These are phyloP conservation scores for Pichia sp. DNA, from an alignment of 1,139 yeast species.

Conservation along the genomic window DNA sequence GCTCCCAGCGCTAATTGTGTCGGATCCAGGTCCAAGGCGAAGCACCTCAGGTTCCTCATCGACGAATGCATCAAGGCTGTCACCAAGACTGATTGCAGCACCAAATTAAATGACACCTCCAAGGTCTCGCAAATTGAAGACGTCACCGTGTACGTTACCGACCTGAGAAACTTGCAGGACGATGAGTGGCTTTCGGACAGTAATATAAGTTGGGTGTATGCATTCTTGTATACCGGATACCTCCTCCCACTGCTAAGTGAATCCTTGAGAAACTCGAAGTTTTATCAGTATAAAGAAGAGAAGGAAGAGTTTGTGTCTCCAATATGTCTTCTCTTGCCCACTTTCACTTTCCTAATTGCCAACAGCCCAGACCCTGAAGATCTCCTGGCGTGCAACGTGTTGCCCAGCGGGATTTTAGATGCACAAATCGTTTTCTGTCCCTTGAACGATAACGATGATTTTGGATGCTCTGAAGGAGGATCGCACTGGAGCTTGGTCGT, in stretches of 20 bases:
- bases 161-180: conserved; percentile 40
- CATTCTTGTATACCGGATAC: conserved; percentile 44
- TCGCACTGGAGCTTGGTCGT: conserved; percentile 54
- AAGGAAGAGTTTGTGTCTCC: conserved; percentile 17
- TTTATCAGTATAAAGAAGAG: conserved; percentile 15
- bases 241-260: conserved; percentile 25
- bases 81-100: neutral
- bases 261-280: conserved; percentile 21
- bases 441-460: conserved; percentile 48
- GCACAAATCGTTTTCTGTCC: conserved; percentile 47
- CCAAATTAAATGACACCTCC: conserved; percentile 40
- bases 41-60: conserved; percentile 15
- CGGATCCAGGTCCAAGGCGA: conserved; percentile 13
- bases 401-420: conserved; percentile 38
- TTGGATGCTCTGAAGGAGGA: conserved; percentile 46
- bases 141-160: conserved; percentile 43
- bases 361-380: conserved; percentile 31
- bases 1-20: neutral
- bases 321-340: conserved; percentile 30
- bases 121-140: conserved; percentile 46
- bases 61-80: conserved; percentile 10
- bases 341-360: conserved; percentile 32
- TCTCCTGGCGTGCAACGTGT: conserved; percentile 34
- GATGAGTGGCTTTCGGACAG: conserved; percentile 77
- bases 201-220: conserved; percentile 60